Percentiles rank a stretch among this genome's conserved stretches.
phyloP scores from a whole-genome alignment of 768 basidiomycete genomes.

The Mycena amicta region DNA sequence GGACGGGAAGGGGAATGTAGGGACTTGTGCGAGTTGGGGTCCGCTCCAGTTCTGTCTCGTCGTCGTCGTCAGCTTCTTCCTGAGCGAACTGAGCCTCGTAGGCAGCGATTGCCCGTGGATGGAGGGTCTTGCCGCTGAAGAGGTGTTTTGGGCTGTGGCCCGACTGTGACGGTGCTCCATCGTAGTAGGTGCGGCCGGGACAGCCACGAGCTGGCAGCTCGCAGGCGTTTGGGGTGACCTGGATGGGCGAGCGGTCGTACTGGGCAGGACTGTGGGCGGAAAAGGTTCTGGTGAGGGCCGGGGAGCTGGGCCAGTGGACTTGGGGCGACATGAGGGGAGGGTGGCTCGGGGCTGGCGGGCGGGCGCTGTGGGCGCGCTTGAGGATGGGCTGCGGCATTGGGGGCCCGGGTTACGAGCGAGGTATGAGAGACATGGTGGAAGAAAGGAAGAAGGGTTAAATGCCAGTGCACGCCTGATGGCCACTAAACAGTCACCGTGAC shows the following conservation, averaged over 20 bases:
- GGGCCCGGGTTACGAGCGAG: slow-evolving; percentile 28
- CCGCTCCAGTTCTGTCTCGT: slow-evolving; percentile 26
- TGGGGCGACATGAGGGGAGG: slow-evolving; percentile 33
- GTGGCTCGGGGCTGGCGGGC: slow-evolving; percentile 17
- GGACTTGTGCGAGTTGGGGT: slow-evolving; percentile 28
- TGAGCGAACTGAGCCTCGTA: neutral
- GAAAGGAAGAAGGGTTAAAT: neutral
- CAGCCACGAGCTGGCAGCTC: slow-evolving; percentile 80
- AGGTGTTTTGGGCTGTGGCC: slow-evolving; percentile 16
- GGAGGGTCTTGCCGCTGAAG: slow-evolving; percentile 30
- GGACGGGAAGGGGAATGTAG: slow-evolving; percentile 27
- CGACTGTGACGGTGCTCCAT: slow-evolving; percentile 30
- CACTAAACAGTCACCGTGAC: too few relatives aligned
- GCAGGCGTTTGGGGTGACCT: slow-evolving; percentile 71
- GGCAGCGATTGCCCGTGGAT: slow-evolving; percentile 35
- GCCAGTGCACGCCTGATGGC: neutral
- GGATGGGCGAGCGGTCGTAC: slow-evolving; percentile 83
- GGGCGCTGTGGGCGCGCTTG: slow-evolving; percentile 44
- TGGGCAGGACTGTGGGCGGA: slow-evolving; percentile 54
- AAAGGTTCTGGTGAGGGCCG: slow-evolving; percentile 52
- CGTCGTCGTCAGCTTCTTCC: slow-evolving; percentile 21
- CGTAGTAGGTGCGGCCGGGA: slow-evolving; percentile 68
- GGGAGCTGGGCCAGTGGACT: slow-evolving; percentile 58
- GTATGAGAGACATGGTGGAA: neutral
- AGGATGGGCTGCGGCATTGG: slow-evolving; percentile 50